Base-by-base conservation (phyloP, 768 basidiomycete species). In the Suillus americanus region DNA sequence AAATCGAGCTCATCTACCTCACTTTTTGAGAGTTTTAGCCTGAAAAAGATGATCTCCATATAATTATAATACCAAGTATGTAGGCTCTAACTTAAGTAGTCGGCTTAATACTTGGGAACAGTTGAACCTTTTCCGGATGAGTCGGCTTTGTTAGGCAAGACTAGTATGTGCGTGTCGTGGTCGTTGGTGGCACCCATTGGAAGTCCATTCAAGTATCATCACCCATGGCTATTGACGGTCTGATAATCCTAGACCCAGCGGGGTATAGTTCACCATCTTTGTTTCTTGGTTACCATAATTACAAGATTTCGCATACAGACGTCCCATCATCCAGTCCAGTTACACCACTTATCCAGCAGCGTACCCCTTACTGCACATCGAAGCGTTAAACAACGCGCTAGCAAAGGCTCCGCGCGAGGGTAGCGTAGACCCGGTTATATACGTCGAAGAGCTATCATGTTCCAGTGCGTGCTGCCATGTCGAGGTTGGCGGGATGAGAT, bases 251-350 rank as follows among this genome's bases (percentile, higher is more conserved):
- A 64, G 92, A 94, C 77, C 83, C 81, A 68, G 79, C 84, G 67
- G 89, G 90, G 91, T 91, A 67, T 73, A 88, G 82, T 56, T 43
- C 54, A 28, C 43, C 41, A 18, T 28, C 25, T 56, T 16, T 2
- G 28, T 46, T 50, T 57, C 65, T 71, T 45, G 67, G 46, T 37
- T 41, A 62, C 46, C 55, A 65, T 66, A 64, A 66, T 71, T 74
- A 62, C 53, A n/a, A n/a, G 30, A 38, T 63, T 62, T 38, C 55
- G 63, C 57, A 59, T 40, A n/a, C 67, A 89, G 86, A 62, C 85
- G 86, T 54, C 88, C 95, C 30, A 91, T 97, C 68, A 92, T 96
- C 68, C 92, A 95, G 78, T 95, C 95, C 37, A 91, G 91, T 46
- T 97, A 96, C 78, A 88, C 91, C 62, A 88, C 88, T 20, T 88